Base-by-base conservation (phyloP, 2,329 filamentous ascomycete genomes). In the Elsinoe ampelina region DNA sequence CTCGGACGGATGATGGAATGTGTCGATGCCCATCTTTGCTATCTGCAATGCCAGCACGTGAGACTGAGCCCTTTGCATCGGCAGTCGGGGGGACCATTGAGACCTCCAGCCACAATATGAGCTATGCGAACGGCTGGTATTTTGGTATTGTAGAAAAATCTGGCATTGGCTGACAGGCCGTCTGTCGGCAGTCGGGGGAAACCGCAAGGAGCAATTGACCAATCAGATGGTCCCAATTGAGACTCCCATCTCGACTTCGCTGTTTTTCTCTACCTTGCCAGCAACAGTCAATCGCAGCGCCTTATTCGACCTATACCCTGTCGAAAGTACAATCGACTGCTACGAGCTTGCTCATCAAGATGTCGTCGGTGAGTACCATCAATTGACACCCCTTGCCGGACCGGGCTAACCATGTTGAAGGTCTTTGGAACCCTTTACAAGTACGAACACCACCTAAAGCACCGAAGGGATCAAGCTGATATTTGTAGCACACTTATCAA, bases 1-100 rank as follows among this genome's bases (percentile, higher is more conserved):
- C 75, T 56, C 95, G 86, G 42, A 83, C 76, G 0, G 92, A 97
- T 42, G 91, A 82, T 22, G 93, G 93, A 58, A 98, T 97, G 64
- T 90, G 85, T 43, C 91, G 87, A 68, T 90, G 82, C 67, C 93
- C 95, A 63, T 82, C 87, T 61, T 72, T 70, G 52, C 84, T 80
- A 68, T 91, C 85, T 54, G 85, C 85, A 64, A 92, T 85, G 67
- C 76, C 76, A 12, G 76, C 70, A 55, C 71, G 71, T 42, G 72
- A 72, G 8, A 92, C 92, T 63, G 87, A 87, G 39, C 88, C 77
- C 52, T 80, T 83, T 57, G 81, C 77, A 6, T n/a, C 19, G 11
- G 13, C 41, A 2, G n/a, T n/a, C 5, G 54, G 19, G 4, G 54
- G 54, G 6, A 30, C 42, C 54, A 56, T 56, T 51, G 13, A 20